phyloP scores from a whole-genome alignment of 768 basidiomycete species.

The Agaricus sinodeliciosus region DNA sequence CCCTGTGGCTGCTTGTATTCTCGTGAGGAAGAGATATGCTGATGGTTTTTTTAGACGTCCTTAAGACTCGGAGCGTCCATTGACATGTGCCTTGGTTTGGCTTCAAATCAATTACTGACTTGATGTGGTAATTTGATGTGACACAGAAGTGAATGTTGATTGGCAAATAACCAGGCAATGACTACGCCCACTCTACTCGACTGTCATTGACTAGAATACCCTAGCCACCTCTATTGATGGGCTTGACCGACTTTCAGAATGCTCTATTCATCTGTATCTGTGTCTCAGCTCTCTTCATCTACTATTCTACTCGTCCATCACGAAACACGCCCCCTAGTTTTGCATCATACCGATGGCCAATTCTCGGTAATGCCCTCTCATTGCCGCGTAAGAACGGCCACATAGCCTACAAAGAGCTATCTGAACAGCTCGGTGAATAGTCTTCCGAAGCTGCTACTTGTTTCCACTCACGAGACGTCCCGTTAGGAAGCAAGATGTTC shows the following conservation, averaged over 20 bases:
- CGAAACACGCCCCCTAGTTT: constrained; percentile 1
- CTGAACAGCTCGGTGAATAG: not conserved
- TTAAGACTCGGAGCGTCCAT: too few species aligned
- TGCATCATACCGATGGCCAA: not conserved
- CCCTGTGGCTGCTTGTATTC: too few species aligned
- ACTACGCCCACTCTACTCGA: too few species aligned
- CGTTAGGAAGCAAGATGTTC: constrained; percentile 11
- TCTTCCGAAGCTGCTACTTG: not conserved
- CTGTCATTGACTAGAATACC: too few species aligned
- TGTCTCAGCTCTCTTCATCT: not conserved
- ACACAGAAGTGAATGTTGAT: too few species aligned
- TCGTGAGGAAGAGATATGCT: too few species aligned
- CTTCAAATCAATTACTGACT: too few species aligned
- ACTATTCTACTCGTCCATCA: not conserved
- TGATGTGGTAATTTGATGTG: too few species aligned
- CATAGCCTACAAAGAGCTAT: not conserved
- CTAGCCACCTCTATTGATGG: not conserved
- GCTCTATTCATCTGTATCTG: not conserved
- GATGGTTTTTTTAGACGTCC: too few species aligned
- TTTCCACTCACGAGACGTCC: not conserved
- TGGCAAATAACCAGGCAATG: too few species aligned
- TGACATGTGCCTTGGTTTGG: too few species aligned
- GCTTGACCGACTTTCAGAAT: not conserved
- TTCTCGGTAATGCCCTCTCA: constrained; percentile 5
- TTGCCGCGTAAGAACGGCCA: not conserved